Evolutionary conservation across 345 rosid genomes (phyloP).

Genomic region (Odontarrhena argentea): DNA sequence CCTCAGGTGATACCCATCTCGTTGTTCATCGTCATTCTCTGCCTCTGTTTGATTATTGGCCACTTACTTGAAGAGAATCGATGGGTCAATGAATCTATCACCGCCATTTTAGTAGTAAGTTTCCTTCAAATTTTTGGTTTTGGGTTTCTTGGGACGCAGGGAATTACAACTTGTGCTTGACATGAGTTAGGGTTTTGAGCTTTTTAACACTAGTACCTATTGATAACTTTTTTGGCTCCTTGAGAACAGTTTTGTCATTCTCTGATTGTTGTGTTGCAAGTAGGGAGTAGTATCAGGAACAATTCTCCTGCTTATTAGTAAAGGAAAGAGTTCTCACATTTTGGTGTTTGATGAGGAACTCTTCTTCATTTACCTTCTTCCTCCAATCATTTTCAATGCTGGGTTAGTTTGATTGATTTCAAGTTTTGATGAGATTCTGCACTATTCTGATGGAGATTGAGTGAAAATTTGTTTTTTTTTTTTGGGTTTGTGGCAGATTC

Average conservation of each 20-base stretch:
- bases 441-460: not conserved
- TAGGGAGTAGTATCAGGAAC: conserved; percentile 73
- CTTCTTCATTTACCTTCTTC: conserved; percentile 93
- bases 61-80: conserved; percentile 86
- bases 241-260: not conserved
- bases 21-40: conserved; percentile 76
- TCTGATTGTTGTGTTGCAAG: conserved; percentile 3
- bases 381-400: conserved; percentile 94
- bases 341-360: conserved; percentile 73
- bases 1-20: conserved; percentile 68
- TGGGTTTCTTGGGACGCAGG: conserved; percentile 6
- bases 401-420: conserved; percentile 55
- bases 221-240: not conserved
- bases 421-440: not conserved
- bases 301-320: conserved; percentile 59
- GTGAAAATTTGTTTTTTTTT: not conserved
- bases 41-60: conserved; percentile 73
- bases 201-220: not conserved
- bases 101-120: conserved; percentile 77
- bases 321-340: conserved; percentile 78
- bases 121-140: not conserved
- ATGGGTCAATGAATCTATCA: conserved; percentile 92
- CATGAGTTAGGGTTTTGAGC: not conserved
- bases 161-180: not conserved
- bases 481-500: conserved; percentile 52